Percentiles rank a stretch among this genome's conserved stretches.
phyloP scores from a whole-genome alignment of 306 rosid species.

The Vigna hirtella region DNA sequence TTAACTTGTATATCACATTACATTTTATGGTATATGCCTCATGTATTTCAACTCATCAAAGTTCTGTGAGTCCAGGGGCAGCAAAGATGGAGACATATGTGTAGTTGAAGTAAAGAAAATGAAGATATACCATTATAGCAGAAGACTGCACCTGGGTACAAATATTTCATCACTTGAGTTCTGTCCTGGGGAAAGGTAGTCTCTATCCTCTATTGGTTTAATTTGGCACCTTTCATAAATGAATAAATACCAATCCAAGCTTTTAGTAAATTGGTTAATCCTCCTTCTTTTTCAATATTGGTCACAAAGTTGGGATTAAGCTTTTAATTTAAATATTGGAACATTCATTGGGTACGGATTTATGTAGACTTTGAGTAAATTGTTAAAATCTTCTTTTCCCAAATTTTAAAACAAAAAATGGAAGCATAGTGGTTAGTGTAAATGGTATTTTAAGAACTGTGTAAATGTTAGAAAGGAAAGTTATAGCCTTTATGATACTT shows the following conservation, averaged over 20 bases:
- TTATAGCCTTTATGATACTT: conserved; percentile 17
- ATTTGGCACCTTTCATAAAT: conserved; percentile 16
- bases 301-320: conserved; percentile 5
- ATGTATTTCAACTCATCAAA: conserved; percentile 18
- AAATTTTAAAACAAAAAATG: conserved; percentile 1
- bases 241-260: neutral
- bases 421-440: conserved; percentile 3
- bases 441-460: neutral
- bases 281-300: neutral
- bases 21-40: neutral
- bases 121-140: conserved; percentile 86
- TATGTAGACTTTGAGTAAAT: conserved; percentile 1
- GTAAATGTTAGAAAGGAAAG: neutral
- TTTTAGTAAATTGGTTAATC: conserved; percentile 15
- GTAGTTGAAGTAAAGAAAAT: conserved; percentile 90
- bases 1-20: conserved; percentile 5
- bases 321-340: conserved; percentile 8
- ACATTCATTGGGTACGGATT: neutral
- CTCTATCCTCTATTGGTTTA: conserved; percentile 9
- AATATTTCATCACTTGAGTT: conserved; percentile 74
- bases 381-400: neutral
- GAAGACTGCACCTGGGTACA: conserved; percentile 89
- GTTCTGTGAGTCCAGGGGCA: conserved; percentile 64
- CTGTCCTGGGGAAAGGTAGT: conserved; percentile 91
- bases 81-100: conserved; percentile 93